These are phyloP conservation scores for Vaccinium macrocarpon DNA, from an alignment of 148 eudicot genomes.

Conservation along the genomic window DNA sequence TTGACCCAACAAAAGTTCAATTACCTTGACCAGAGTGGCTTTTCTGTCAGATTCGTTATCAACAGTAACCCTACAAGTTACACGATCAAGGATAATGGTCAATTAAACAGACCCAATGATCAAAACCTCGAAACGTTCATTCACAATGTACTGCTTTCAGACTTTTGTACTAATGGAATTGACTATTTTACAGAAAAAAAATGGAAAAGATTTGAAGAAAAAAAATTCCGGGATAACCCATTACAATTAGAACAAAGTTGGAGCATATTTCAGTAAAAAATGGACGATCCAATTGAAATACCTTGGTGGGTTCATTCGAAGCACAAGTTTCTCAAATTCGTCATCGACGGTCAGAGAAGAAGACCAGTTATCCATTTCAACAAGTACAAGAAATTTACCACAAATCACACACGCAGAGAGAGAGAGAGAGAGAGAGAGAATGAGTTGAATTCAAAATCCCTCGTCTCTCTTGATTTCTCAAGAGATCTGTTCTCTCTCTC, in stretches of 20 bases:
- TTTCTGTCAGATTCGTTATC: constrained; percentile 67
- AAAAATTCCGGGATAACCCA: constrained; percentile 14
- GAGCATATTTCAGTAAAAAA: neutral
- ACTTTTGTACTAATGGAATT: too few species aligned
- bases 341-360: constrained; percentile 59
- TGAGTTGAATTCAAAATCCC: neutral
- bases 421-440: constrained; percentile 12
- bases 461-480: neutral
- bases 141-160: neutral
- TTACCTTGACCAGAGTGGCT: constrained; percentile 85
- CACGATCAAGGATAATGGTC: constrained; percentile 20
- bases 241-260: neutral
- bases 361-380: constrained; percentile 61
- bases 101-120: neutral
- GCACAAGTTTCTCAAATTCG: constrained; percentile 80
- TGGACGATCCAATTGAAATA: neutral
- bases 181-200: neutral
- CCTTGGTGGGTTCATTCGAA: constrained; percentile 90
- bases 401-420: neutral
- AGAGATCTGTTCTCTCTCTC: neutral
- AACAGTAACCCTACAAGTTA: constrained; percentile 65
- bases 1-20: neutral
- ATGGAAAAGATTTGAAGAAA: neutral
- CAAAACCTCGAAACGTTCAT: neutral
- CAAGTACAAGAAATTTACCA: neutral